These are phyloP conservation scores for Effrenium voratum DNA, from an alignment of 73 alveolate genomes.

Conservation along the genomic window DNA sequence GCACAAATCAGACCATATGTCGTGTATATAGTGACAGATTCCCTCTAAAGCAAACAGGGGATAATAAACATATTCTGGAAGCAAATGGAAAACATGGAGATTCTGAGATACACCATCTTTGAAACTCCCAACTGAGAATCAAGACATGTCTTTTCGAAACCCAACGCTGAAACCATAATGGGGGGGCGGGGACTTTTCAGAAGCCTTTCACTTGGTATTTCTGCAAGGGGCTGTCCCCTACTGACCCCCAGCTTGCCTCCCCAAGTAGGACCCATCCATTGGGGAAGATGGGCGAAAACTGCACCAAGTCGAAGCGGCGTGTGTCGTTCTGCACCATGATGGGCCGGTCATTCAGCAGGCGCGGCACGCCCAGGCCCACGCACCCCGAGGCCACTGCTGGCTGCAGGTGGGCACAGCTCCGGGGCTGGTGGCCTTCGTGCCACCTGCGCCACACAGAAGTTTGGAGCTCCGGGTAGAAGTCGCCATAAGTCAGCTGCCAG, in stretches of 20 bases:
- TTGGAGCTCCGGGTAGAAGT: conserved; percentile 38
- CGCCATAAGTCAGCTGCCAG: conserved; percentile 24
- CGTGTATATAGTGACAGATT: no score
- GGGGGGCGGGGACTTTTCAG: no score
- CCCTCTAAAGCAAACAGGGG: not conserved
- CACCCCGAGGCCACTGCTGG: conserved; percentile 53
- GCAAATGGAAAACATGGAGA: not conserved
- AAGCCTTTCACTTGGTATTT: no score
- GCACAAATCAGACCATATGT: no score
- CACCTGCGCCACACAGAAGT: conserved; percentile 10
- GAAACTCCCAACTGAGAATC: not conserved
- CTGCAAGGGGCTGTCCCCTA: no score
- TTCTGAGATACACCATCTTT: not conserved
- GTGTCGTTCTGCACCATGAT: conserved; percentile 71
- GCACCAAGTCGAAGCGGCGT: conserved; percentile 36
- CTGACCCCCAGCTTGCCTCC: no score
- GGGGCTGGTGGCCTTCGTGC: conserved; percentile 25
- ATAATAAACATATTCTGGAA: not conserved
- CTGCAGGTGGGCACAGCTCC: not conserved
- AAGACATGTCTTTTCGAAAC: no score
- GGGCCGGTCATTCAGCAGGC: conserved; percentile 49
- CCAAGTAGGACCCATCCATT: conserved; percentile 88
- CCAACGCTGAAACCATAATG: no score
- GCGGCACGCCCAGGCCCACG: conserved; percentile 42
- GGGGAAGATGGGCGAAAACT: conserved; percentile 43